Evolutionary conservation across 2,329 filamentous ascomycete species (phyloP).

Genomic region (Calonectria pseudoturangicola): DNA sequence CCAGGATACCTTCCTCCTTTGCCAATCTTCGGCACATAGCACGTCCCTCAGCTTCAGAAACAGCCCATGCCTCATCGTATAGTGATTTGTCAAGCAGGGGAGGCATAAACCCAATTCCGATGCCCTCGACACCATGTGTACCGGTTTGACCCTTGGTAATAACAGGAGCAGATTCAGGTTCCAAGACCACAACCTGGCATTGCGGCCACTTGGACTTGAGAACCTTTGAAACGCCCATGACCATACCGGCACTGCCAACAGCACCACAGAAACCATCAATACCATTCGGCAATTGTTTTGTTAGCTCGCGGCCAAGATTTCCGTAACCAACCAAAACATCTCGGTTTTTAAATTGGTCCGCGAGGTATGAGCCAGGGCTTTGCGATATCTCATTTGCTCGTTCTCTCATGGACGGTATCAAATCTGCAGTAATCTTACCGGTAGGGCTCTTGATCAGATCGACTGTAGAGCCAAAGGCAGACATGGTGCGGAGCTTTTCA

Average conservation of each 20-base stretch:
- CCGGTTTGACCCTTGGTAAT: slow-evolving; percentile 13
- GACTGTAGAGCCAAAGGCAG: background rate
- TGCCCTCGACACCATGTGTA: slow-evolving; percentile 9
- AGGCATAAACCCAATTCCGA: slow-evolving; percentile 12
- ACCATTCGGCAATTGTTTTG: background rate
- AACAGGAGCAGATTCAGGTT: slow-evolving; percentile 12
- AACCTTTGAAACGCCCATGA: slow-evolving; percentile 3
- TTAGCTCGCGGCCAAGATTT: background rate
- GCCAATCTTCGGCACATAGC: slow-evolving; percentile 12
- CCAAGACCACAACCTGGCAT: background rate
- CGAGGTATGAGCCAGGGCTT: background rate
- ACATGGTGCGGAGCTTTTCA: slow-evolving; percentile 17
- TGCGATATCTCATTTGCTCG: background rate
- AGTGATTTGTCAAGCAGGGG: slow-evolving; percentile 2
- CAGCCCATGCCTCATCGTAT: background rate
- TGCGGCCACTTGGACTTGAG: background rate
- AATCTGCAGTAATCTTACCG: background rate
- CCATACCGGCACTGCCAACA: slow-evolving; percentile 7
- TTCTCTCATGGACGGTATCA: background rate
- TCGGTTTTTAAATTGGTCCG: slow-evolving; percentile 11
- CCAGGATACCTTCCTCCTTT: slow-evolving; percentile 13
- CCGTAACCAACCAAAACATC: background rate
- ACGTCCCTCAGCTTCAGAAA: slow-evolving; percentile 6
- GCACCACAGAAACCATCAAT: slow-evolving; percentile 21
- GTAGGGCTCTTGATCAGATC: background rate